Evolutionary conservation across 345 rosid species (phyloP).

Genomic region (Euphorbia lathyris): DNA sequence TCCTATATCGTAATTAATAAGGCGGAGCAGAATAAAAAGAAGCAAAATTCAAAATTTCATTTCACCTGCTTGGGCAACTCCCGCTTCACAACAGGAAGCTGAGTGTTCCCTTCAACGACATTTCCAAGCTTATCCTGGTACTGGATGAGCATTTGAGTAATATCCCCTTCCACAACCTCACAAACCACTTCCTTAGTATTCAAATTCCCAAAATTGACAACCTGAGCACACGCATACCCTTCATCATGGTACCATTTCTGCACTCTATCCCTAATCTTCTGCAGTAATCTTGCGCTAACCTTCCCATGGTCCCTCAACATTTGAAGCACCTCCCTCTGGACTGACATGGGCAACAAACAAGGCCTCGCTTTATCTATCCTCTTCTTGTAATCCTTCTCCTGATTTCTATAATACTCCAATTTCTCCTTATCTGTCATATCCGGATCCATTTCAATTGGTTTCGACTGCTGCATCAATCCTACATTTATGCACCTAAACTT

Average conservation of each 20-base stretch:
- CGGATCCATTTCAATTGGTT: conserved; percentile 79
- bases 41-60: neutral
- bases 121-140: conserved; percentile 94
- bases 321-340: conserved; percentile 62
- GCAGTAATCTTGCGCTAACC: conserved; percentile 88
- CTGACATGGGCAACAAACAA: conserved; percentile 58
- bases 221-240: conserved; percentile 97
- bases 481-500: conserved; percentile 88
- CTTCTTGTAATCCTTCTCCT: conserved; percentile 86
- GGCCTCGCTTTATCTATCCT: conserved; percentile 81
- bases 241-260: conserved; percentile 97
- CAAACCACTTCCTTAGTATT: conserved; percentile 94
- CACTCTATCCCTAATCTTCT: conserved; percentile 89
- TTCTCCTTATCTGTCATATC: conserved; percentile 98
- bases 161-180: conserved; percentile 97
- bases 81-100: conserved; percentile 67
- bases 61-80: conserved; percentile 82
- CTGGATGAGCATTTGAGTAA: conserved; percentile 75
- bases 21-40: neutral
- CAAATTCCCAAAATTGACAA: conserved; percentile 93
- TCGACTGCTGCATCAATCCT: conserved; percentile 77
- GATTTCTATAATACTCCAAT: conserved; percentile 70
- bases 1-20: neutral
- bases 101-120: conserved; percentile 91
- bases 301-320: conserved; percentile 75